Evolutionary conservation across 2,329 filamentous ascomycete species (phyloP).

Genomic region (Colletotrichum paranaense): DNA sequence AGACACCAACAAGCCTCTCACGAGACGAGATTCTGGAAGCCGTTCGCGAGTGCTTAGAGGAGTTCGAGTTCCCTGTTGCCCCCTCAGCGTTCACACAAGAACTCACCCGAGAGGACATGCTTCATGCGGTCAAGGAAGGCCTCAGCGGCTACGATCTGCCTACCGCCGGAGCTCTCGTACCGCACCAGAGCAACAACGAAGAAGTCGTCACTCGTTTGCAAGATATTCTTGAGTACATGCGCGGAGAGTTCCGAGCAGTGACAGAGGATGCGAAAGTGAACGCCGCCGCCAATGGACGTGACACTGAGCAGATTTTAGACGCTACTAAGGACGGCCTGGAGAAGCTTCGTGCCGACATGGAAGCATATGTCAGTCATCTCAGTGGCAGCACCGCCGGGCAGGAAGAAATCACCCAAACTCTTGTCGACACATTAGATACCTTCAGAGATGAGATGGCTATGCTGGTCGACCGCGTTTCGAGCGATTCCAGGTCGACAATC

Average conservation of each 20-base stretch:
- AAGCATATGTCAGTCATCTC: constrained; percentile 81
- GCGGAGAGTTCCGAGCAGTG: constrained; percentile 67
- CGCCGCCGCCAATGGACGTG: constrained; percentile 79
- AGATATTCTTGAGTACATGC: constrained; percentile 73
- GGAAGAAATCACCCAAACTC: constrained; percentile 80
- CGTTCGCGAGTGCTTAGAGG: constrained; percentile 87
- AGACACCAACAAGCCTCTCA: constrained; percentile 76
- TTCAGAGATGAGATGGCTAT: constrained; percentile 76
- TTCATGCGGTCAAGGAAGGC: constrained; percentile 72
- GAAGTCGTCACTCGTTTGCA: constrained; percentile 68
- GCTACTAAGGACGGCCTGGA: constrained; percentile 90
- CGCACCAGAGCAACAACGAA: constrained; percentile 54
- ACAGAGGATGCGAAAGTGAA: constrained; percentile 80
- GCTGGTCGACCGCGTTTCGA: constrained; percentile 62
- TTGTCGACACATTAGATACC: constrained; percentile 73
- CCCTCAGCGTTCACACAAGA: constrained; percentile 64
- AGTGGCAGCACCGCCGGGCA: constrained; percentile 74
- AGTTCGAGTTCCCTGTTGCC: constrained; percentile 80
- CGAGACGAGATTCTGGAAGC: constrained; percentile 86
- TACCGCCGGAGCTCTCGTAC: constrained; percentile 52
- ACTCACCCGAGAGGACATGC: constrained; percentile 71
- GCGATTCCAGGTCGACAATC: constrained; percentile 74
- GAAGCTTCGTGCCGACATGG: constrained; percentile 81
- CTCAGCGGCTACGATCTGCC: constrained; percentile 63
- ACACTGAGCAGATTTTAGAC: constrained; percentile 89